Conservation (phyloP, 768 basidiomycete species). For the Lactarius hatsudake region DNA sequence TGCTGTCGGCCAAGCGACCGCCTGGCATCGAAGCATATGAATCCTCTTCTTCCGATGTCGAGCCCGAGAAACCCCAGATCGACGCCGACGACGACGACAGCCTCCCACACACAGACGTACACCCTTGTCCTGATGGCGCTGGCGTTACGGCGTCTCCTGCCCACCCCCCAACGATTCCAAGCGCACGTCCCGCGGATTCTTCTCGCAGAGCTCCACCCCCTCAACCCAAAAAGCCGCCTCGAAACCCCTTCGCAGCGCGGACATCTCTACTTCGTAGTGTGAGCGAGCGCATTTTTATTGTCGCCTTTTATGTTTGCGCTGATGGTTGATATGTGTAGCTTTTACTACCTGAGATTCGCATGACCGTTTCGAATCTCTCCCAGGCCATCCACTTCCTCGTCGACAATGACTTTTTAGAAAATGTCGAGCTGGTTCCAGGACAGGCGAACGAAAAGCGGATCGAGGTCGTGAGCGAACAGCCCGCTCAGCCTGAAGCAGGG, state of each 20-base stretch:
- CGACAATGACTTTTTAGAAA: constrained; percentile 80
- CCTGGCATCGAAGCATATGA: constrained; percentile 21
- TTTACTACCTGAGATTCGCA: constrained; percentile 78
- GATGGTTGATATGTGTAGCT: constrained; percentile 45
- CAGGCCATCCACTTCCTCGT: constrained; percentile 90
- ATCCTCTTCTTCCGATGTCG: constrained; percentile 9
- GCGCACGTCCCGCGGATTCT: constrained; percentile 12
- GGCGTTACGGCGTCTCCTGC: not conserved
- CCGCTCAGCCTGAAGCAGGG: constrained; percentile 11
- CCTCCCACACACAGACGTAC: not conserved
- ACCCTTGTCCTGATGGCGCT: not conserved
- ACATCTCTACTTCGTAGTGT: constrained; percentile 80
- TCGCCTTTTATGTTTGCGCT: constrained; percentile 8
- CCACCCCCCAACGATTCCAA: constrained; percentile 9
- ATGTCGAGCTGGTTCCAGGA: constrained; percentile 79
- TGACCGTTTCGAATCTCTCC: constrained; percentile 87
- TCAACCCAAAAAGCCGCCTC: constrained; percentile 50
- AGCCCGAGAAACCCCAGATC: not conserved
- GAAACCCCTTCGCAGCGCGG: constrained; percentile 65
- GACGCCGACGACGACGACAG: not conserved
- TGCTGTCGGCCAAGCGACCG: constrained; percentile 51
- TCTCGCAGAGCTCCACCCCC: constrained; percentile 31
- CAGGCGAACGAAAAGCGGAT: constrained; percentile 65
- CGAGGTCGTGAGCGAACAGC: constrained; percentile 46
- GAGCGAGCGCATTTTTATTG: constrained; percentile 32